Evolutionary conservation across 2,329 filamentous ascomycete species (phyloP), one percentile per base, ranked within the genome.

Genomic region (Metarhizium guizhouense): DNA sequence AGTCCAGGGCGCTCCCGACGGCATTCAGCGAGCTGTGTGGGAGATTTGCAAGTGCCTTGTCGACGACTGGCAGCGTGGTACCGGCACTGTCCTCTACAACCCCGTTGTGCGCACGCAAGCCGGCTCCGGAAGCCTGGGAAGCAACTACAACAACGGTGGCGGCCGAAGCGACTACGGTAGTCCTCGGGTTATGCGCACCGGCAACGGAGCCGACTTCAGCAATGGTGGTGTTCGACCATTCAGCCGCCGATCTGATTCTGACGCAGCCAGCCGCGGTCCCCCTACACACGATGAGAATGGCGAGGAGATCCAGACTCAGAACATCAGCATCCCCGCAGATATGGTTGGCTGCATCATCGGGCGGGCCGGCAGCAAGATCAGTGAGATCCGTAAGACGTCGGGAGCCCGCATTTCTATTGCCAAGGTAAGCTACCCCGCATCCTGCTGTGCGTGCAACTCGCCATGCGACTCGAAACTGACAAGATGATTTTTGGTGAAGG

Each of bases 321-420:
- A 99, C 76, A 99, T 99, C 75, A 96, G 91, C 79, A 99, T 99
- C 67, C 94, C 94, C 30, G 92, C 94, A 51, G 94, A 99, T 77
- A 99, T 99, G 94, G 94, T 99, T 71, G 94, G 94, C 63, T 99
- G 94, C 76, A 99, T 99, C 76, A 99, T 99, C 70, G 94, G 94
- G 62, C 88, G 92, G 61, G 90, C 82, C 54, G 94, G 94, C 61
- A 92, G 83, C 78, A 99, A 99, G 83, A 99, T 99, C 69, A 96
- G 90, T 72, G 94, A 99, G 76, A 99, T 99, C 66, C 88, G 94
- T 72, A 95, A 96, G 79, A 92, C 87, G 59, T 99, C 94, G 54
- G 92, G 92, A 58, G 94, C 94, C 59, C 88, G 93, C 67, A 99
- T 99, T 75, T 96, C 92, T 49, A 97, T 97, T 72, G 93, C 93